phyloP scores from a whole-genome alignment of 1,284 basidiomycete genomes.

The Coniophora puteana region DNA sequence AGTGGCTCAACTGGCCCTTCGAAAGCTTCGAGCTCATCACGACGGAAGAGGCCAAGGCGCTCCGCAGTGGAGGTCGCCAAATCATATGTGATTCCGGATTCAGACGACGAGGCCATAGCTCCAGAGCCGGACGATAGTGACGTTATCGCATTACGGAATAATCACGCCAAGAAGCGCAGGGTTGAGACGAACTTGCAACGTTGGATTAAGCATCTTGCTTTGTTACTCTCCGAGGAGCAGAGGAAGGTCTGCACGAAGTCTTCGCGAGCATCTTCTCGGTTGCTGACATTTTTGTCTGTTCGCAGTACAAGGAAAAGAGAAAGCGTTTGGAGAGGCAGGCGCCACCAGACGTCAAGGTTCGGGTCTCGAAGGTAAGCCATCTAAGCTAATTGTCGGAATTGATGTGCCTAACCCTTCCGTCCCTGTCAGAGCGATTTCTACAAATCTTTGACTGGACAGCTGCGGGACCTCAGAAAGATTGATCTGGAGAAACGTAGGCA shows the following conservation, averaged over 20 bases:
- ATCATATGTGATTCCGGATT: conserved; percentile 66
- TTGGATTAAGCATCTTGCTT: conserved; percentile 62
- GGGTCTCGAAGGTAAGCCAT: conserved; percentile 51
- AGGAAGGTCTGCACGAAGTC: too few relatives aligned
- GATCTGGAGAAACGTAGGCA: conserved; percentile 47
- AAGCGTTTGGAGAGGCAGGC: conserved; percentile 45
- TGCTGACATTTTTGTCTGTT: conserved; percentile 3
- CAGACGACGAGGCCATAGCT: conserved; percentile 62
- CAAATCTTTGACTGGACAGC: conserved; percentile 48
- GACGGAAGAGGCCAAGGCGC: conserved; percentile 56
- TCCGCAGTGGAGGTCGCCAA: conserved; percentile 45
- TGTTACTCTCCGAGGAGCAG: conserved; percentile 58
- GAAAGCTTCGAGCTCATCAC: conserved; percentile 11
- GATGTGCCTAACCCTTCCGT: too few relatives aligned
- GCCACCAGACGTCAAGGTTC: conserved; percentile 41
- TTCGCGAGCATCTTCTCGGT: conserved; percentile 9
- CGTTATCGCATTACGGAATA: conserved; percentile 28
- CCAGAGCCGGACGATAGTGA: conserved; percentile 35
- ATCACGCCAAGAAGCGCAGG: conserved; percentile 33
- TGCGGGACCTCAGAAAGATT: conserved; percentile 57
- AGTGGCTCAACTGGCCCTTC: conserved; percentile 13
- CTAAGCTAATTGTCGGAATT: not conserved
- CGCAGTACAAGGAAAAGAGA: conserved; percentile 62
- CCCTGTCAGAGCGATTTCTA: conserved; percentile 57
- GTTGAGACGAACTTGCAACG: conserved; percentile 54